Conservation (phyloP, 2,329 filamentous ascomycete species). For the Diplodia sapinea region DNA sequence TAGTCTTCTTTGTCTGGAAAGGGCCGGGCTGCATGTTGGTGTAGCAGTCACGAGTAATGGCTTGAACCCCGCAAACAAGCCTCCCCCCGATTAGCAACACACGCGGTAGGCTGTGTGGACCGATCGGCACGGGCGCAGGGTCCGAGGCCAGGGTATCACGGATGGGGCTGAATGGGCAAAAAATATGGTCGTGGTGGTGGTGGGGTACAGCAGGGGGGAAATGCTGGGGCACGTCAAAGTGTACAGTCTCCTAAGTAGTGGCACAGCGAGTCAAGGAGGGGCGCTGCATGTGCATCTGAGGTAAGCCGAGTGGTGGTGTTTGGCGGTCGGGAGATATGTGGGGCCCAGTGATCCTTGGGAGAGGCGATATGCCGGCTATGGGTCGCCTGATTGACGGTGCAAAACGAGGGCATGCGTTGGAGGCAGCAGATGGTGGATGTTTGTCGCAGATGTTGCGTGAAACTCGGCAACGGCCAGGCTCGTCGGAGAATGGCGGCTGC, state of each 20-base stretch:
- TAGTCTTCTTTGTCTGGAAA: no score
- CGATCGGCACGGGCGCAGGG: background rate
- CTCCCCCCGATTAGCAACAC: background rate
- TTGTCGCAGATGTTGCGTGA: background rate
- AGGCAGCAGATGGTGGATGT: background rate
- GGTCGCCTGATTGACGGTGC: background rate
- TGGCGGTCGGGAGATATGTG: constrained; percentile 8
- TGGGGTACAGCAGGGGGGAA: constrained; percentile 1
- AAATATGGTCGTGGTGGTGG: background rate
- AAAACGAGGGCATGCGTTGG: background rate
- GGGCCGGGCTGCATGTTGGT: background rate
- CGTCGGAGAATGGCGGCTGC: constrained; percentile 13
- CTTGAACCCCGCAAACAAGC: background rate
- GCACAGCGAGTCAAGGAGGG: background rate
- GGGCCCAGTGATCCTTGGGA: background rate
- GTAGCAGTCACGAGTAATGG: background rate
- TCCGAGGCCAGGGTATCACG: background rate
- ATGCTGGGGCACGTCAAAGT: background rate
- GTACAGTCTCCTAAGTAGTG: constrained; percentile 7
- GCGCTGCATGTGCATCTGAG: constrained; percentile 5
- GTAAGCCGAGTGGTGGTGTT: constrained; percentile 3
- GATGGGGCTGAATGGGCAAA: background rate
- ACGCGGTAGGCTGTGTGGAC: background rate
- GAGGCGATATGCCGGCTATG: background rate
- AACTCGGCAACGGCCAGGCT: background rate